phyloP scores from a whole-genome alignment of 805 yeast genomes.

The Yamadazyma ubonensis region DNA sequence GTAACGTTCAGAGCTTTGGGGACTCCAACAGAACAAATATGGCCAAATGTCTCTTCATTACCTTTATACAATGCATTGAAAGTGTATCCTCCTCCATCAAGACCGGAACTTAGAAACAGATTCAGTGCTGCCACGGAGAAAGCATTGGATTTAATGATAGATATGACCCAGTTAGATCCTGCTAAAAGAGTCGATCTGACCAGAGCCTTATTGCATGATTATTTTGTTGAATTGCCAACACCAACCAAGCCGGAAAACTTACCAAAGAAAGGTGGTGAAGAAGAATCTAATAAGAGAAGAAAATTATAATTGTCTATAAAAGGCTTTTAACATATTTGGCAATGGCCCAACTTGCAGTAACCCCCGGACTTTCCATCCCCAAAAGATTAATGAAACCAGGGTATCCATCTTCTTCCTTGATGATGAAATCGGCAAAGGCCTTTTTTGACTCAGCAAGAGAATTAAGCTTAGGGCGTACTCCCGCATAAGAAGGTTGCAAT shows the following conservation, averaged over 20 bases:
- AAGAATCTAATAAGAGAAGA: conserved; percentile 20
- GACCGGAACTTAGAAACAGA: conserved; percentile 74
- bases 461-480: conserved; percentile 77
- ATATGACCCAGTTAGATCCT: conserved; percentile 77
- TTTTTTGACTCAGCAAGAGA: conserved; percentile 40
- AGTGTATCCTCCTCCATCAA: conserved; percentile 79
- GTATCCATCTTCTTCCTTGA: conserved; percentile 65
- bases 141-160: conserved; percentile 73
- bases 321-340: conserved; percentile 59
- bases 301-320: conserved; percentile 15
- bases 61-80: conserved; percentile 74
- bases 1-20: conserved; percentile 96
- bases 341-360: conserved; percentile 80
- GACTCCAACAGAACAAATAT: conserved; percentile 85
- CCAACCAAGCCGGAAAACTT: conserved; percentile 68
- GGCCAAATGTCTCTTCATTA: conserved; percentile 86
- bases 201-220: conserved; percentile 61
- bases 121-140: conserved; percentile 88
- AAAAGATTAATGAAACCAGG: conserved; percentile 78
- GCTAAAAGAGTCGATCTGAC: conserved; percentile 64
- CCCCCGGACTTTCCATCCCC: conserved; percentile 90
- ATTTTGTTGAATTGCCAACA: conserved; percentile 69
- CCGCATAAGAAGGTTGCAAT: conserved; percentile 68
- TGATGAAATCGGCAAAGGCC: conserved; percentile 68
- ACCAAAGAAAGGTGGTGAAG: conserved; percentile 46